Conservation (phyloP, 331 rosid genomes). For the Quercus phellos region DNA sequence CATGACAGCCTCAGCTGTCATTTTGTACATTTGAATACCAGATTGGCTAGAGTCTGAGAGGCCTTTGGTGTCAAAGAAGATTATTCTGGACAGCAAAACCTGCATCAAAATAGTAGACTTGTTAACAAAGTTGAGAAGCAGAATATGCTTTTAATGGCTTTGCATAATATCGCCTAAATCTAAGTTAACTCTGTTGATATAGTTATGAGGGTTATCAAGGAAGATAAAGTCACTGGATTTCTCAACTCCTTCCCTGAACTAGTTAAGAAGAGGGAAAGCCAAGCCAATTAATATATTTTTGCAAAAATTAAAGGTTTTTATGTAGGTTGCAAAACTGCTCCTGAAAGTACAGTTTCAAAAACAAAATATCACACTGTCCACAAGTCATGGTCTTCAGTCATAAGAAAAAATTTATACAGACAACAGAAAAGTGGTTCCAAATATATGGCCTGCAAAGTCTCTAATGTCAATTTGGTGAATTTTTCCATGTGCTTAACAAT, state of each 20-base stretch:
- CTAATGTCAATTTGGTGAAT: not conserved
- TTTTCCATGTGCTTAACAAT: not conserved
- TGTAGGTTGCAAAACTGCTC: not conserved
- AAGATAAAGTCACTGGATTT: conserved; percentile 2
- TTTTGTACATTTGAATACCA: conserved; percentile 53
- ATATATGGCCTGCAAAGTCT: not conserved
- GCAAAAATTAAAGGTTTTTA: not conserved
- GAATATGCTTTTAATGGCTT: not conserved
- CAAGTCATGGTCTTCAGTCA: not conserved
- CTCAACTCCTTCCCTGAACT: conserved; percentile 9
- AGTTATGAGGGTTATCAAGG: not conserved
- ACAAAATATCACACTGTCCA: not conserved
- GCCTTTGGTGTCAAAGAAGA: conserved; percentile 64
- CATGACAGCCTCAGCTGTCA: conserved; percentile 89
- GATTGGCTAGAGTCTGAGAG: conserved; percentile 37
- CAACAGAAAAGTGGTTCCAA: not conserved
- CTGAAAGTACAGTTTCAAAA: not conserved
- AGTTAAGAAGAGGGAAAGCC: conserved; percentile 4
- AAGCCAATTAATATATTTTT: conserved; percentile 8
- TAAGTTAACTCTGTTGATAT: not conserved
- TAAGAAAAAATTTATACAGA: not conserved
- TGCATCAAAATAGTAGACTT: conserved; percentile 31
- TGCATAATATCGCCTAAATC: not conserved
- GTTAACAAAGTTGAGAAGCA: not conserved
- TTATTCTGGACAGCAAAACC: conserved; percentile 87